phyloP scores from a whole-genome alignment of 2,329 filamentous ascomycete species.

The Bretziella fagacearum region DNA sequence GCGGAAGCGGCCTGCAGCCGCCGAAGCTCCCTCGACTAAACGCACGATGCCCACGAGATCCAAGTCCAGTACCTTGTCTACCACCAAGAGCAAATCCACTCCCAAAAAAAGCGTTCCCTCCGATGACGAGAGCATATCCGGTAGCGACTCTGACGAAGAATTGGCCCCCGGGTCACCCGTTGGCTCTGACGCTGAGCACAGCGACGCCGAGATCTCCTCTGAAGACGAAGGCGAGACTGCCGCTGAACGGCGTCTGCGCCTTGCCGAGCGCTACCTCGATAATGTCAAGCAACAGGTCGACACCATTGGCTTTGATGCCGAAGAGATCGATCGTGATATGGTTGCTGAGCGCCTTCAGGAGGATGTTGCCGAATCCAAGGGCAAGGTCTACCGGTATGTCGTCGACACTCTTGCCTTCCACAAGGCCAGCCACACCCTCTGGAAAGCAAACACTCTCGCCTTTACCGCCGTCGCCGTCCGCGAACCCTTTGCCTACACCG shows the following conservation, averaged over 20 bases:
- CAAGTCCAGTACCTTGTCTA: constrained; percentile 2
- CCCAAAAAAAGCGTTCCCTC: constrained; percentile 18
- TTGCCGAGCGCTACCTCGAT: constrained; percentile 85
- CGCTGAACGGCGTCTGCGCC: constrained; percentile 66
- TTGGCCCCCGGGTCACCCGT: constrained; percentile 13
- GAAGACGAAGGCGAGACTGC: constrained; percentile 76
- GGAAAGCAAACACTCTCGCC: constrained; percentile 60
- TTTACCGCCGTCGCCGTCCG: constrained; percentile 68
- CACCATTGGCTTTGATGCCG: constrained; percentile 69
- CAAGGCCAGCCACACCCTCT: constrained; percentile 50
- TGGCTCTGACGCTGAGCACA: constrained; percentile 29
- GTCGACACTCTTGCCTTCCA: constrained; percentile 55
- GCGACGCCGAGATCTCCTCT: constrained; percentile 31
- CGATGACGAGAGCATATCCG: constrained; percentile 65
- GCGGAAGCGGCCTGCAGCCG: constrained; percentile 52
- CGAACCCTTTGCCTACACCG: constrained; percentile 70
- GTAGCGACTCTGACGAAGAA: constrained; percentile 53
- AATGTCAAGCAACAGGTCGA: constrained; percentile 74
- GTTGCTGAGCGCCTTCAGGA: constrained; percentile 82
- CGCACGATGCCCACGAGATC: constrained; percentile 11
- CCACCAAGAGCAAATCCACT: not conserved
- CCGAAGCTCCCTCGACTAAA: constrained; percentile 23
- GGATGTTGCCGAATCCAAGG: constrained; percentile 83
- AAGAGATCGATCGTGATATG: constrained; percentile 79
- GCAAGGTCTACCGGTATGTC: constrained; percentile 69